Percentiles rank a stretch among this genome's conserved stretches.
Conservation (phyloP, 2,329 filamentous ascomycete species). For the Madurella fahalii region DNA sequence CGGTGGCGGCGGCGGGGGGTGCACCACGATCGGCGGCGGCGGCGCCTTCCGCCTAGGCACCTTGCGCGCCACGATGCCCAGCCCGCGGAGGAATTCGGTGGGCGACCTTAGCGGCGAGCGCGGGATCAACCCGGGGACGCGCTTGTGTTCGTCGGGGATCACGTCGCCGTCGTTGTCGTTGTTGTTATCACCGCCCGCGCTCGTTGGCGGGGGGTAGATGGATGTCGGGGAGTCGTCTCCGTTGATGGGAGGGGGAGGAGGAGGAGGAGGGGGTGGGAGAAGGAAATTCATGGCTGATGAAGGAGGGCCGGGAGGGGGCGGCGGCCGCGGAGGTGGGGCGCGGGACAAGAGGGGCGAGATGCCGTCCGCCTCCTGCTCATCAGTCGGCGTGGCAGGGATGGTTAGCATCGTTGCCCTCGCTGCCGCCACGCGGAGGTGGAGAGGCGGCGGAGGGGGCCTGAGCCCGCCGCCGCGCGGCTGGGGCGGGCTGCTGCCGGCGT, state of each 20-base stretch:
- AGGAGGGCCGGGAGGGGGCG: background rate
- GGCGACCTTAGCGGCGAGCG: slow-evolving; percentile 18
- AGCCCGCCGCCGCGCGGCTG: slow-evolving; percentile 6
- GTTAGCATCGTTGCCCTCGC: slow-evolving; percentile 1
- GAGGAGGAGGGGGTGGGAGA: background rate
- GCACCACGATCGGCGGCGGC: slow-evolving; percentile 17
- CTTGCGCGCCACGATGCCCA: slow-evolving; percentile 7
- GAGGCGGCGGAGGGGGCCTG: slow-evolving; percentile 17
- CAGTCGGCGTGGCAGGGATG: slow-evolving; percentile 13
- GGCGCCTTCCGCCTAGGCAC: slow-evolving; percentile 3
- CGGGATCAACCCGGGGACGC: slow-evolving; percentile 16
- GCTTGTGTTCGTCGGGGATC: slow-evolving; percentile 20
- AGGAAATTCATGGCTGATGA: background rate
- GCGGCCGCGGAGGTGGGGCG: slow-evolving; percentile 4
- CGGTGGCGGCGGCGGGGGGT: slow-evolving; percentile 2
- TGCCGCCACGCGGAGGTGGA: background rate
- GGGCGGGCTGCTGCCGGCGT: slow-evolving; percentile 10
- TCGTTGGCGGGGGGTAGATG: too few relatives aligned
- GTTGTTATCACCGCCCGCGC: too few relatives aligned
- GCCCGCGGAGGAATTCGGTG: background rate
- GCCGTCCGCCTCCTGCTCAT: slow-evolving; percentile 10
- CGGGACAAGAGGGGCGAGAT: slow-evolving; percentile 24
- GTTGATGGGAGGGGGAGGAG: background rate
- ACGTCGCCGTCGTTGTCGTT: slow-evolving; percentile 3
- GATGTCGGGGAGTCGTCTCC: background rate